Percentiles rank a stretch among this genome's conserved stretches.
phyloP scores from a whole-genome alignment of 2,329 filamentous ascomycete genomes.

The Epichloe amarillans region DNA sequence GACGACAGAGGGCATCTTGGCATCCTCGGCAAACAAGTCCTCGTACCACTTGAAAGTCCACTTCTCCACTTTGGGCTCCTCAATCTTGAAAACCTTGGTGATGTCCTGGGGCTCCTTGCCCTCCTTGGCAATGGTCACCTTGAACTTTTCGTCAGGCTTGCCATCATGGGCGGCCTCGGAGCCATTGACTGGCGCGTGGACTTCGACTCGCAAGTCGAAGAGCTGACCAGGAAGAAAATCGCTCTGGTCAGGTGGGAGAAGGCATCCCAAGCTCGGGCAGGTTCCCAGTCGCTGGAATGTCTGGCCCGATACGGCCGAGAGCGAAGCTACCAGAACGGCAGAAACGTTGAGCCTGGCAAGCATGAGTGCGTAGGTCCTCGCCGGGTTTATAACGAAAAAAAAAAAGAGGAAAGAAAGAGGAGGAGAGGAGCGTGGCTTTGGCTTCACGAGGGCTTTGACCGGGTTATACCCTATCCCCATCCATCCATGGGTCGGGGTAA shows the following conservation, averaged over 20 bases:
- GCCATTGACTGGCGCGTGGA: constrained; percentile 71
- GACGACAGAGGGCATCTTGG: constrained; percentile 55
- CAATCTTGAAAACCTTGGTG: constrained; percentile 53
- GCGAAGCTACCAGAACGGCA: constrained; percentile 20
- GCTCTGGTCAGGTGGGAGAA: constrained; percentile 50
- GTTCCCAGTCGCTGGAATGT: constrained; percentile 47
- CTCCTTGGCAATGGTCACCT: constrained; percentile 58
- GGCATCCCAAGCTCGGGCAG: constrained; percentile 45
- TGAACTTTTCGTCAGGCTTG: constrained; percentile 61
- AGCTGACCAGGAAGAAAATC: constrained; percentile 76
- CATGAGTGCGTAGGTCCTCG: constrained; percentile 11
- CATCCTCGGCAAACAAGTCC: constrained; percentile 67
- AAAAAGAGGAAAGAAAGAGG: background rate
- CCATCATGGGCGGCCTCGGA: constrained; percentile 60
- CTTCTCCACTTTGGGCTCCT: constrained; percentile 60
- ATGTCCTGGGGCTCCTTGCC: constrained; percentile 39
- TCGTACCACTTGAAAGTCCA: constrained; percentile 83
- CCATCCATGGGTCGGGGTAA: too few relatives aligned
- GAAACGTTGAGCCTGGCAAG: constrained; percentile 24
- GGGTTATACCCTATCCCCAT: background rate
- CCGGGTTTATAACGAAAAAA: background rate
- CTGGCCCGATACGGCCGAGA: constrained; percentile 35
- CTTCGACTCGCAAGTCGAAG: constrained; percentile 73
- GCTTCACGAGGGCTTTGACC: background rate
- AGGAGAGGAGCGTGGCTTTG: too few relatives aligned